phyloP scores from a whole-genome alignment of 768 basidiomycete genomes.

The Trametes cubensis region DNA sequence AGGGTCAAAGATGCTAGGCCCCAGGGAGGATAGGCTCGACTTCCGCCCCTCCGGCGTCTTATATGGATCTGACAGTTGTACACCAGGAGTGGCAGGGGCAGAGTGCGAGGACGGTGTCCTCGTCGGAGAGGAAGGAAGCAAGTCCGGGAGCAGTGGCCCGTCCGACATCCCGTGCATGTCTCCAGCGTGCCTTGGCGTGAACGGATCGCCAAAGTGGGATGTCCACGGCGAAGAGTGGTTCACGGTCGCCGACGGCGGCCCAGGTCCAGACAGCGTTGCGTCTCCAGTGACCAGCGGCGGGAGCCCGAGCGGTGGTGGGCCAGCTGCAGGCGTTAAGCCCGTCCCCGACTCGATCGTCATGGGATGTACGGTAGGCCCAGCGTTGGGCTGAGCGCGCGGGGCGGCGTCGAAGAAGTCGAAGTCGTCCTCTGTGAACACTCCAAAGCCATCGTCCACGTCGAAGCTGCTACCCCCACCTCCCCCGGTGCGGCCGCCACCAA shows the following conservation, averaged over 20 bases:
- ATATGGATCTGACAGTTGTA: constrained; percentile 44
- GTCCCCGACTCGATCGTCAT: not conserved
- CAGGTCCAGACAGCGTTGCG: constrained; percentile 31
- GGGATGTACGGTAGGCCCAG: constrained; percentile 25
- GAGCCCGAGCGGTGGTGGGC: constrained; percentile 38
- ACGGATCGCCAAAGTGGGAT: constrained; percentile 21
- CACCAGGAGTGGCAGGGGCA: constrained; percentile 55
- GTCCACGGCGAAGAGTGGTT: constrained; percentile 27
- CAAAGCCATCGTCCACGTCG: constrained; percentile 38
- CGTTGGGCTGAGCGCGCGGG: constrained; percentile 40
- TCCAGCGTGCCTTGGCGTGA: constrained; percentile 23
- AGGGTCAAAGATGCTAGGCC: constrained; percentile 59
- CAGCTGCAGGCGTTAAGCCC: constrained; percentile 36
- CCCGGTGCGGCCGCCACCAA: constrained; percentile 35
- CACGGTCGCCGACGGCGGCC: constrained; percentile 33
- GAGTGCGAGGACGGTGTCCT: constrained; percentile 50
- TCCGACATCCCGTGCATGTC: constrained; percentile 14
- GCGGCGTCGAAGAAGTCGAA: constrained; percentile 83
- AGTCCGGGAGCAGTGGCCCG: constrained; percentile 38
- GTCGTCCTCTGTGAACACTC: constrained; percentile 79
- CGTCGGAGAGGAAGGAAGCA: constrained; percentile 54
- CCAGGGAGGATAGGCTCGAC: constrained; percentile 18
- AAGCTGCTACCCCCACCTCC: constrained; percentile 32
- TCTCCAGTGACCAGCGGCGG: constrained; percentile 39
- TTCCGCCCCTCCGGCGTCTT: constrained; percentile 31